Evolutionary conservation across 495 filamentous ascomycete genomes (phyloP).

Genomic region (Lophium mytilinum): DNA sequence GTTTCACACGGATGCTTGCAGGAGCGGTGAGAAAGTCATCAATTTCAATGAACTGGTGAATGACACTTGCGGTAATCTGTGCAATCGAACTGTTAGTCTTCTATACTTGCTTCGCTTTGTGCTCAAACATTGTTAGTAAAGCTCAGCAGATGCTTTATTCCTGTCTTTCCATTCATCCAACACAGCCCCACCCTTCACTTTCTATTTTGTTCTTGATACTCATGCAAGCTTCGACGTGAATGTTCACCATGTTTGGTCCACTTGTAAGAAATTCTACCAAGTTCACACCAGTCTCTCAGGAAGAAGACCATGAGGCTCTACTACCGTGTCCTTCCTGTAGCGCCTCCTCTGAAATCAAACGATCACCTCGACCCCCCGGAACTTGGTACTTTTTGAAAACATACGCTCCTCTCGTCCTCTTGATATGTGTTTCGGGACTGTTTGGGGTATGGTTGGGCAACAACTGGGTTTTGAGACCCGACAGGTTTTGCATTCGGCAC

Average conservation of each 20-base stretch:
- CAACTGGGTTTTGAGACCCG: background rate
- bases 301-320: slow-evolving; percentile 9
- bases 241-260: slow-evolving; percentile 1
- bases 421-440: background rate
- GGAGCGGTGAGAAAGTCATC: too few species aligned
- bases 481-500: slow-evolving; percentile 15
- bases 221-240: background rate
- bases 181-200: background rate
- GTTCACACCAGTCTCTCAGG: background rate
- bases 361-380: too few species aligned
- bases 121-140: too few species aligned
- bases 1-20: too few species aligned
- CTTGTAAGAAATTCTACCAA: background rate
- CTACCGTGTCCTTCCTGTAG: background rate
- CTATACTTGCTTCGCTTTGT: too few species aligned
- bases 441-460: background rate
- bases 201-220: background rate
- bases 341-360: too few species aligned
- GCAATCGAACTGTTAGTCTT: too few species aligned
- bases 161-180: background rate
- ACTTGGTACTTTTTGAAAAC: background rate
- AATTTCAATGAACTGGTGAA: too few species aligned
- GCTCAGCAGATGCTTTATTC: too few species aligned
- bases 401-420: background rate
- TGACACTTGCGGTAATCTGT: too few species aligned